Evolutionary conservation across 148 eudicot genomes (phyloP).

Genomic region (Rhododendron williamsianum): DNA sequence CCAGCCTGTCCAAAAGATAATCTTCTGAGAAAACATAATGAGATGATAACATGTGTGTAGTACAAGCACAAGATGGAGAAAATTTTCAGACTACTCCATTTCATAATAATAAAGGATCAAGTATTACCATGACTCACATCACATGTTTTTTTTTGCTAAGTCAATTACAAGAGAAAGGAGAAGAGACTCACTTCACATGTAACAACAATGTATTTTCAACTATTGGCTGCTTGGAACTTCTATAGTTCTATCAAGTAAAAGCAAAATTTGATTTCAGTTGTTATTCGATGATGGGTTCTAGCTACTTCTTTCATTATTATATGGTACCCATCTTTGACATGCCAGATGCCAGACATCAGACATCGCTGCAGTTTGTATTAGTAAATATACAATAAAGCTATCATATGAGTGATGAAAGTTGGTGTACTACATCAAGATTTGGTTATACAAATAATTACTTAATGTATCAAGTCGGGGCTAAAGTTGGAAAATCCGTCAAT

Average conservation of each 20-base stretch:
- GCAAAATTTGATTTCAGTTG: background rate
- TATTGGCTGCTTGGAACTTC: background rate
- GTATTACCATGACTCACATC: background rate
- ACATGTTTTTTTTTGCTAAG: background rate
- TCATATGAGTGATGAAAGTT: background rate
- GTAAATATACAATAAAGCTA: background rate
- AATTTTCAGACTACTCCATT: background rate
- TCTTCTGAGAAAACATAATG: background rate
- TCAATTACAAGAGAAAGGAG: background rate
- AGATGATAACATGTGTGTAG: background rate
- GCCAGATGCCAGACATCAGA: background rate
- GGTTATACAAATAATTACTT: background rate
- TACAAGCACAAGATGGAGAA: background rate
- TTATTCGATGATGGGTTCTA: background rate
- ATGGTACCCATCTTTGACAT: background rate
- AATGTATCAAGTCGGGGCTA: background rate
- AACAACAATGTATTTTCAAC: background rate
- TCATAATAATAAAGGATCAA: background rate
- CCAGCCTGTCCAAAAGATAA: slow-evolving; percentile 41
- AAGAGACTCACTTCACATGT: background rate
- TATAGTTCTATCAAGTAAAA: background rate
- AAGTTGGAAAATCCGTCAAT: background rate
- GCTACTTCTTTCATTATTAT: background rate
- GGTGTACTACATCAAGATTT: background rate
- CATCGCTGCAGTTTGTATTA: background rate